Evolutionary conservation across 2,329 filamentous ascomycete species (phyloP), one percentile per base, ranked within the genome.

Genomic region (Harringtonia lauricola): DNA sequence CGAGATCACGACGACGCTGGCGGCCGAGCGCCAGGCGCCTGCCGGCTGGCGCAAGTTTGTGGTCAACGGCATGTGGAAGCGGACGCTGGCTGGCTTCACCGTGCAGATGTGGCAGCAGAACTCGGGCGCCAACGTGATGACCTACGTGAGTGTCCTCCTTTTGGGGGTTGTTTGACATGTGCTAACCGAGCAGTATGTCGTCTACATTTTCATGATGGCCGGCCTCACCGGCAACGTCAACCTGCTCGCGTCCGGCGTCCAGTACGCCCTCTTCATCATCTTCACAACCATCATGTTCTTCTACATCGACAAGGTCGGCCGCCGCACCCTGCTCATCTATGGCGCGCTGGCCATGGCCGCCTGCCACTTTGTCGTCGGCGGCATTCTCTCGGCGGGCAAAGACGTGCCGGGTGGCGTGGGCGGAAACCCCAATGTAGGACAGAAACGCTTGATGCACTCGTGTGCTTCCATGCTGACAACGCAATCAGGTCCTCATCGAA

Each of bases 271-370:
- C 66, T 89, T 88, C 58, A 83, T 90, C 2, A 49, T 79, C 42
- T 85, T 86, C 79, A 90, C 86, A 0, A 59, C 89, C 2, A 81
- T 83, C 0, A 84, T 83, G 1, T 70, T 90, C 22, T 62, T 89
- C 45, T 89, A 68, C 64, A 74, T 89, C 53, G 85, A 90, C 52
- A 68, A 71, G 44, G 85, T 81, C 77, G 86, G 86, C 37, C 83
- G 85, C 50, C 83, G 83, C 26, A 49, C 52, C 45, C 56, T 64
- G 36, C 19, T 36, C 17, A 21, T 36, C 12, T 36, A 36, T 14
- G 34, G 34, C 19, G 34, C 34, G 10, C 34, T 36, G 7, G 34
- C 34, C n/a, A 36, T 36, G 34, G 34, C 8, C 9, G 34, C 34
- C 17, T 36, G 34, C 34, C 67, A 68, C 47, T 66, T 63, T 43